Evolutionary conservation across 768 basidiomycete species (phyloP).

Genomic region (Crepidotus variabilis): DNA sequence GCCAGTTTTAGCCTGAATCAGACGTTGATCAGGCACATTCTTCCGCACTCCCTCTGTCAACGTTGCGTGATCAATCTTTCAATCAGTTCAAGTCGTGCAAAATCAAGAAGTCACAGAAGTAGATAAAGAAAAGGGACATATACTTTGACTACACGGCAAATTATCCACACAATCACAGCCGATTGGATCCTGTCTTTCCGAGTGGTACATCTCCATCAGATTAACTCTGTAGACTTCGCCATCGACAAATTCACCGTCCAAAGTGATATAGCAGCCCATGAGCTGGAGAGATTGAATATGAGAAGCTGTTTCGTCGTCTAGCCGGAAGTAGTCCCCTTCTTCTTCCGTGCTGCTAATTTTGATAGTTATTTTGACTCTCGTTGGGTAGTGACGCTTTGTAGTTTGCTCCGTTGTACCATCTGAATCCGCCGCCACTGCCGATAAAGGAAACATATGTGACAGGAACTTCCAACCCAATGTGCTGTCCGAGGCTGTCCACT

Average conservation of each 20-base stretch:
- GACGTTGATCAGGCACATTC: too few species aligned
- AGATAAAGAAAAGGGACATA: too few species aligned
- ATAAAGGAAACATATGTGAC: neutral
- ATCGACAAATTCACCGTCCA: neutral
- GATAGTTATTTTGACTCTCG: neutral
- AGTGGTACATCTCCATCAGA: neutral
- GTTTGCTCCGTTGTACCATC: neutral
- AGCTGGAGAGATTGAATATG: neutral
- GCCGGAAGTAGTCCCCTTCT: neutral
- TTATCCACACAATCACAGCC: too few species aligned
- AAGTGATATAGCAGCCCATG: neutral
- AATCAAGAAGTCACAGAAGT: too few species aligned
- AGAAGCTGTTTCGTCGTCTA: neutral
- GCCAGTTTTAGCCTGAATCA: too few species aligned
- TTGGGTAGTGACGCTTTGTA: neutral
- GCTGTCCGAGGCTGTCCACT: neutral
- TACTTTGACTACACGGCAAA: too few species aligned
- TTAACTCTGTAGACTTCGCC: neutral
- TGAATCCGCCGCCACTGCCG: neutral
- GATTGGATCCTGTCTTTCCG: neutral
- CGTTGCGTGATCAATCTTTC: too few species aligned
- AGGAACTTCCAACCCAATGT: neutral
- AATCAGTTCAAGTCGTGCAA: too few species aligned
- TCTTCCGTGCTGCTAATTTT: neutral
- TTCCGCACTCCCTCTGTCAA: too few species aligned